phyloP scores from a whole-genome alignment of 371 early-diverging fungal genomes.

The Mucor plumbeus region DNA sequence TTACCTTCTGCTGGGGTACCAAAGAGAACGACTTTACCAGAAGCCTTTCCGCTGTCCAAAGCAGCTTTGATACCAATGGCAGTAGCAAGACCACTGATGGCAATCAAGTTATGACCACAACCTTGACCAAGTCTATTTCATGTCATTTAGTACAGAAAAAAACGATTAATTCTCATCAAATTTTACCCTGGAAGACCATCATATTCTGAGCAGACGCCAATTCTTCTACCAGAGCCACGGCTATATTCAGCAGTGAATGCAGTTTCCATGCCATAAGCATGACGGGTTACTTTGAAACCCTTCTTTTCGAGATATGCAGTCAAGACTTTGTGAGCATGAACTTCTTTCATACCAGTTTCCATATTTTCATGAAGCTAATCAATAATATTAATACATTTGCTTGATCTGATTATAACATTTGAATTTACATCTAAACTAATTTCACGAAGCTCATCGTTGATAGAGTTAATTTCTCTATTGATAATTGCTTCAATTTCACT shows the following conservation, averaged over 20 bases:
- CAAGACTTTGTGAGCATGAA: slow-evolving; percentile 58
- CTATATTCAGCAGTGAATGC: slow-evolving; percentile 66
- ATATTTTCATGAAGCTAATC: slow-evolving; percentile 62
- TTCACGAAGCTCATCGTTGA: slow-evolving; percentile 53
- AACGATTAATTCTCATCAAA: neutral
- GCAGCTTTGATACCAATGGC: slow-evolving; percentile 64
- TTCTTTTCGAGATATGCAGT: slow-evolving; percentile 59
- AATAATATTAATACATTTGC: neutral
- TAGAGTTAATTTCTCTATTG: slow-evolving; percentile 49
- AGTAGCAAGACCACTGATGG: slow-evolving; percentile 73
- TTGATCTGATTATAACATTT: neutral
- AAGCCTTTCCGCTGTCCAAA: slow-evolving; percentile 54
- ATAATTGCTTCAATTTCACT: slow-evolving; percentile 33
- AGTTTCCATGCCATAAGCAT: slow-evolving; percentile 63
- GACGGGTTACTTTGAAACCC: slow-evolving; percentile 61
- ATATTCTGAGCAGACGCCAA: slow-evolving; percentile 68
- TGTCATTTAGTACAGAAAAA: neutral
- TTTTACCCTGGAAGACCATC: slow-evolving; percentile 67
- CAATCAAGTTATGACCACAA: slow-evolving; percentile 75
- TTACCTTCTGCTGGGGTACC: slow-evolving; percentile 82
- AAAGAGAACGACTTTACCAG: slow-evolving; percentile 71
- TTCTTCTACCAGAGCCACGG: slow-evolving; percentile 44
- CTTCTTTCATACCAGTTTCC: slow-evolving; percentile 66
- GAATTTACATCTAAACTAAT: slow-evolving; percentile 58
- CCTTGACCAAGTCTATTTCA: slow-evolving; percentile 60